Conservation (phyloP, 306 rosid species). For the Erythrophleum fordii region DNA sequence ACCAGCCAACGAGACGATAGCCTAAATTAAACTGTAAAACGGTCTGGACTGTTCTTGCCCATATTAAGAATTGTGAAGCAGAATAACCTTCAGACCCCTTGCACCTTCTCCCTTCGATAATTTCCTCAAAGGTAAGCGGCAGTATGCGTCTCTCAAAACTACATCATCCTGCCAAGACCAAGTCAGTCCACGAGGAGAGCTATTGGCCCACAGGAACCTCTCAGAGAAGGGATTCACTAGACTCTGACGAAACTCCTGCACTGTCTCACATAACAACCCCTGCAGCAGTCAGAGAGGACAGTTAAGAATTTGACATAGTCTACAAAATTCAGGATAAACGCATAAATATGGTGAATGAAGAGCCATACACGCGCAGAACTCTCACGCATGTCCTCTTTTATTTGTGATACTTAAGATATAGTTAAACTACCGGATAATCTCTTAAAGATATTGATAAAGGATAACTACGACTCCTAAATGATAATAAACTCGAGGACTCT, state of each 20-base stretch:
- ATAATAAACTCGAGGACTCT: no score
- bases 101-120: conserved; percentile 58
- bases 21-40: background rate
- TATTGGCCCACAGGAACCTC: conserved; percentile 79
- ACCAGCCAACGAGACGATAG: background rate
- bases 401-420: no score
- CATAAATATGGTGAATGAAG: no score
- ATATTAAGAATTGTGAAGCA: conserved; percentile 72
- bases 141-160: conserved; percentile 58
- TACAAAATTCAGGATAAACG: no score
- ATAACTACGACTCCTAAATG: no score
- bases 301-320: background rate
- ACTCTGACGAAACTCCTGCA: conserved; percentile 63
- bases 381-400: no score
- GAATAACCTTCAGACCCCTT: conserved; percentile 83
- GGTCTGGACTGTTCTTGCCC: conserved; percentile 17
- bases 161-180: conserved; percentile 66
- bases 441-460: no score
- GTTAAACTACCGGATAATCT: no score
- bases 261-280: conserved; percentile 80
- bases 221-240: conserved; percentile 76
- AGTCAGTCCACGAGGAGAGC: conserved; percentile 76
- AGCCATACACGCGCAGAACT: no score
- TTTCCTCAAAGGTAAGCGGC: conserved; percentile 44
- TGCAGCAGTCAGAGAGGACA: conserved; percentile 36